A percentile compares a stretch with the other conserved stretches of the same genome.
Evolutionary conservation across 1,284 basidiomycete species (phyloP).

Genomic region (Fistulina hepatica): DNA sequence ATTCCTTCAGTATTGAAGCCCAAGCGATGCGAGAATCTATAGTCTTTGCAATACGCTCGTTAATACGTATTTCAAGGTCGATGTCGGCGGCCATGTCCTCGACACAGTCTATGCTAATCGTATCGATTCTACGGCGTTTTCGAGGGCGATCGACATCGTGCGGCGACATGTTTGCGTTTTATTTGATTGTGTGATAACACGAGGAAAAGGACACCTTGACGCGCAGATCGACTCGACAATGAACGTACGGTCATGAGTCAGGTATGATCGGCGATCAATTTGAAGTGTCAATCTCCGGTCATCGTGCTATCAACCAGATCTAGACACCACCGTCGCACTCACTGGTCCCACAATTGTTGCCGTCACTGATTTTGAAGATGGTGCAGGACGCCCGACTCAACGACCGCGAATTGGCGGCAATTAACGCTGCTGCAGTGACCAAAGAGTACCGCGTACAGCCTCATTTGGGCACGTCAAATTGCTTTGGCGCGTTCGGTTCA

Average conservation of each 20-base stretch:
- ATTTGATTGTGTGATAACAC: not conserved
- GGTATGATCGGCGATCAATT: too few relatives aligned
- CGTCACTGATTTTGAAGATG: too few relatives aligned
- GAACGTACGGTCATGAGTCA: too few relatives aligned
- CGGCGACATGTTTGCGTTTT: not conserved
- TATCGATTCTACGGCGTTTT: not conserved
- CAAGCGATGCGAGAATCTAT: conserved; percentile 55
- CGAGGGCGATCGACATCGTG: not conserved
- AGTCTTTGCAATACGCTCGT: conserved; percentile 42
- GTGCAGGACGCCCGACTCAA: conserved; percentile 47
- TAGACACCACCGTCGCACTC: not conserved
- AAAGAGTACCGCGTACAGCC: conserved; percentile 79
- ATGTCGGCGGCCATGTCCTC: conserved; percentile 34
- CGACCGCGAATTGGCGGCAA: conserved; percentile 67
- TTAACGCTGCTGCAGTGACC: conserved; percentile 83
- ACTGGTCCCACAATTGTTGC: not conserved
- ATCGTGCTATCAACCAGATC: conserved; percentile 3
- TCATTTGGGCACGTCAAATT: conserved; percentile 63
- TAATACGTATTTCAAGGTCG: conserved; percentile 51
- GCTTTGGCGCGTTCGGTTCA: conserved; percentile 1
- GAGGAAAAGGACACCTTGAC: too few relatives aligned
- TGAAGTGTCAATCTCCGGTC: conserved; percentile 1
- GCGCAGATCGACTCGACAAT: conserved; percentile 5
- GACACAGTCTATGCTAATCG: not conserved
- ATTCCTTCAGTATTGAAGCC: conserved; percentile 48